A percentile compares a stretch with the other conserved stretches of the same genome.
Conservation (phyloP, 1,139 yeast species). For the Yarrowia galli region DNA sequence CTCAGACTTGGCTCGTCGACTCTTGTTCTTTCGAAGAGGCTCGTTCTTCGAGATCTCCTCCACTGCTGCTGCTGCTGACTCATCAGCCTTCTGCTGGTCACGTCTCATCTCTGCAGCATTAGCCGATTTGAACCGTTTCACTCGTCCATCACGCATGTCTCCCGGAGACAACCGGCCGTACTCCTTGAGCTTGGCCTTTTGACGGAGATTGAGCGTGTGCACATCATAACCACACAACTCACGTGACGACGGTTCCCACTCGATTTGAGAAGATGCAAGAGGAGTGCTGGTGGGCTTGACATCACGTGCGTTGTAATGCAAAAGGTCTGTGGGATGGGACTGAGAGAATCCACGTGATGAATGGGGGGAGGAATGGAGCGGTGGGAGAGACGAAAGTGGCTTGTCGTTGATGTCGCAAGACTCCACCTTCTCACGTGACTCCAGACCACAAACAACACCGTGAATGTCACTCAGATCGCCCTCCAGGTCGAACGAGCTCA, state of each 20-base stretch:
- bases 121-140: constrained; percentile 11
- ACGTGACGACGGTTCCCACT: constrained; percentile 28
- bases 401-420: background rate
- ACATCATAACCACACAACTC: constrained; percentile 15
- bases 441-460: background rate
- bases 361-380: background rate
- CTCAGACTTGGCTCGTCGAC: constrained; percentile 19
- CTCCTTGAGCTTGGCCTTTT: constrained; percentile 25
- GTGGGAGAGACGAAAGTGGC: background rate
- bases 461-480: background rate
- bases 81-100: background rate
- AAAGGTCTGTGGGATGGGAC: constrained; percentile 2
- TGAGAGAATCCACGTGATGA: background rate
- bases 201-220: constrained; percentile 17
- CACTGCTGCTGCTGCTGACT: background rate
- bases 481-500: background rate
- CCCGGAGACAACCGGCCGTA: constrained; percentile 2
- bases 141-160: background rate
- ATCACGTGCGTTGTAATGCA: constrained; percentile 10
- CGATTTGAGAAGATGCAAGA: constrained; percentile 13
- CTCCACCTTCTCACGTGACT: background rate
- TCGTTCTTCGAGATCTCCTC: background rate
- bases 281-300: background rate
- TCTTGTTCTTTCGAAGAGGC: constrained; percentile 1
- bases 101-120: background rate